Conservation (phyloP, 306 rosid genomes). For the Pyrus betulifolia region DNA sequence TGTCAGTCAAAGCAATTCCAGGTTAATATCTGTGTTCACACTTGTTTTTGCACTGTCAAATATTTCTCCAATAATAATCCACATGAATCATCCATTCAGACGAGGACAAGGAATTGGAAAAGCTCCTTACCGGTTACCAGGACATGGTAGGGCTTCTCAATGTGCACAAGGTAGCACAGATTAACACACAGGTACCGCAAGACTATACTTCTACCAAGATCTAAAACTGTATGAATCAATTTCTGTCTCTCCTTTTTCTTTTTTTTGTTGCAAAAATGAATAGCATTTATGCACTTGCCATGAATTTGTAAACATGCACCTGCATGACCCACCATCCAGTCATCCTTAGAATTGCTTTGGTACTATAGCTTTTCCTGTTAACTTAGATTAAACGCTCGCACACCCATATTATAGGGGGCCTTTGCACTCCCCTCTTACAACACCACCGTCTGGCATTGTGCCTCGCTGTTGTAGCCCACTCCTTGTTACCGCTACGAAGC, state of each 20-base stretch:
- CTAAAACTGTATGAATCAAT: not conserved
- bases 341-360: not conserved
- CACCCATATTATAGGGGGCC: too few relatives aligned
- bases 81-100: constrained; percentile 33
- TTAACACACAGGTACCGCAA: constrained; percentile 68
- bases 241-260: not conserved
- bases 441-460: too few relatives aligned
- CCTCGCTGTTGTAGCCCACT: too few relatives aligned
- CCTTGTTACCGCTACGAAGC: too few relatives aligned
- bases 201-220: not conserved
- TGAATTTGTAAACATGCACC: not conserved
- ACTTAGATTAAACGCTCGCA: not conserved
- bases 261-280: not conserved
- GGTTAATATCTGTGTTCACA: constrained; percentile 37
- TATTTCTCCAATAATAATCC: constrained; percentile 9
- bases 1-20: constrained; percentile 76
- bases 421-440: too few relatives aligned
- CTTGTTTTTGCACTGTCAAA: not conserved
- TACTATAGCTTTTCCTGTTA: not conserved
- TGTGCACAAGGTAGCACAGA: constrained; percentile 65
- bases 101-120: constrained; percentile 77
- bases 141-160: constrained; percentile 87
- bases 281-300: not conserved
- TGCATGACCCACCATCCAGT: not conserved
- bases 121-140: constrained; percentile 87